Evolutionary conservation across 176 grass and related monocot genomes (phyloP).

Genomic region (Microstegium vimineum): DNA sequence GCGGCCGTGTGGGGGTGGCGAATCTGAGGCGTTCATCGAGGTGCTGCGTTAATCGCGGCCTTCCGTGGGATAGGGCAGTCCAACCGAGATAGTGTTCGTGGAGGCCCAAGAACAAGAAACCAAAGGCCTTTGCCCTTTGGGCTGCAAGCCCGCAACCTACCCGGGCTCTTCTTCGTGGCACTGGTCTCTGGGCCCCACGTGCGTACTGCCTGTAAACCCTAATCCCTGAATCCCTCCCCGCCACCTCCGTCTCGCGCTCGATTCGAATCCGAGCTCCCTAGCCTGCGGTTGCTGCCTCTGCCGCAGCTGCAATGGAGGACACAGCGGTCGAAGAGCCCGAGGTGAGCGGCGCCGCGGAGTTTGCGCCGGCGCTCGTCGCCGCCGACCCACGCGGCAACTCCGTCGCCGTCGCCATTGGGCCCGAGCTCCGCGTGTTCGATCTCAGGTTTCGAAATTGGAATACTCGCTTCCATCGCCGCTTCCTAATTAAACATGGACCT

Average conservation of each 20-base stretch:
- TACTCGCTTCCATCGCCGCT: background rate
- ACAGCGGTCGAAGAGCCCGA: slow-evolving; percentile 60
- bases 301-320: slow-evolving; percentile 39
- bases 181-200: slow-evolving; percentile 1
- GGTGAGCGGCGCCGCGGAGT: slow-evolving; percentile 45
- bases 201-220: slow-evolving; percentile 29
- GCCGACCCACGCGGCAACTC: slow-evolving; percentile 59
- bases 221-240: background rate
- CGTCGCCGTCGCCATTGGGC: slow-evolving; percentile 67
- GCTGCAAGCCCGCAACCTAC: background rate
- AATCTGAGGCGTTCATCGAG: background rate
- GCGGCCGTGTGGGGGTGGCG: background rate
- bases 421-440: slow-evolving; percentile 82
- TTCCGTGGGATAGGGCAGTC: background rate
- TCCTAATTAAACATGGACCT: background rate
- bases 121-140: background rate
- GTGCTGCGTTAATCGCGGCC: background rate
- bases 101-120: background rate
- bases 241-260: slow-evolving; percentile 19
- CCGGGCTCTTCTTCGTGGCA: background rate
- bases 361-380: slow-evolving; percentile 70
- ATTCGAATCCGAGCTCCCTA: slow-evolving; percentile 26
- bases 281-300: background rate
- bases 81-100: background rate
- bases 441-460: slow-evolving; percentile 44